Evolutionary conservation across 2,329 filamentous ascomycete species (phyloP).

Genomic region (Emericellopsis cladophorae): DNA sequence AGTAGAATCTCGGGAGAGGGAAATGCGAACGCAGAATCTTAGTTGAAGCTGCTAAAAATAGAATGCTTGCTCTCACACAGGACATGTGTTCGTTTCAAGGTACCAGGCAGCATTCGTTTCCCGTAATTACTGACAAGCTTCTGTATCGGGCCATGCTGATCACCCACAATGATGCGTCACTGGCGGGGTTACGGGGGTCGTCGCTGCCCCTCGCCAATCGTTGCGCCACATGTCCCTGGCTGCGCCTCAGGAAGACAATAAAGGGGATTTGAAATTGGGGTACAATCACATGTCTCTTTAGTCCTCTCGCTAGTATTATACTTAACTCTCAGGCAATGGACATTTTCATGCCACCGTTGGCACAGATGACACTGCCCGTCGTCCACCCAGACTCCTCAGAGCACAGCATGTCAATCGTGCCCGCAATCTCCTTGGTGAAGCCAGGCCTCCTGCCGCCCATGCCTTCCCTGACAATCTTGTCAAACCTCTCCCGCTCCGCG

Average conservation of each 20-base stretch:
- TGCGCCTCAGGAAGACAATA: too few relatives aligned
- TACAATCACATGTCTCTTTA: neutral
- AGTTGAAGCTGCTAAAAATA: too few relatives aligned
- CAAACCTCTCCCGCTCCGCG: slow-evolving; percentile 14
- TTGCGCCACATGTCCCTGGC: too few relatives aligned
- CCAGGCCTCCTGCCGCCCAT: slow-evolving; percentile 21
- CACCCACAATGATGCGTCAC: neutral
- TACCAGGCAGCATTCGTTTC: too few relatives aligned
- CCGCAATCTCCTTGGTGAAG: slow-evolving; percentile 45
- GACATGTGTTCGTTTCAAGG: too few relatives aligned
- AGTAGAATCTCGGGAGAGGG: too few relatives aligned
- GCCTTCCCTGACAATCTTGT: slow-evolving; percentile 15
- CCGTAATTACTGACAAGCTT: neutral
- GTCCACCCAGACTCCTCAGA: slow-evolving; percentile 54
- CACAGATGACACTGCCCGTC: slow-evolving; percentile 59
- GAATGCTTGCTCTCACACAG: too few relatives aligned
- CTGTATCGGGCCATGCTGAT: neutral
- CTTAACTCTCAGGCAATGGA: slow-evolving; percentile 1
- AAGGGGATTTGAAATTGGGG: neutral
- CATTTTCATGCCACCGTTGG: slow-evolving; percentile 35
- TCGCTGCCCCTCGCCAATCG: too few relatives aligned
- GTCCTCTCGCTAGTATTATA: neutral
- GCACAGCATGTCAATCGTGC: slow-evolving; percentile 59
- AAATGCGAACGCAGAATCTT: too few relatives aligned
- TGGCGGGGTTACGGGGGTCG: neutral